Evolutionary conservation across 2,329 filamentous ascomycete genomes (phyloP).

Genomic region (Ophiocordyceps camponoti-floridani): DNA sequence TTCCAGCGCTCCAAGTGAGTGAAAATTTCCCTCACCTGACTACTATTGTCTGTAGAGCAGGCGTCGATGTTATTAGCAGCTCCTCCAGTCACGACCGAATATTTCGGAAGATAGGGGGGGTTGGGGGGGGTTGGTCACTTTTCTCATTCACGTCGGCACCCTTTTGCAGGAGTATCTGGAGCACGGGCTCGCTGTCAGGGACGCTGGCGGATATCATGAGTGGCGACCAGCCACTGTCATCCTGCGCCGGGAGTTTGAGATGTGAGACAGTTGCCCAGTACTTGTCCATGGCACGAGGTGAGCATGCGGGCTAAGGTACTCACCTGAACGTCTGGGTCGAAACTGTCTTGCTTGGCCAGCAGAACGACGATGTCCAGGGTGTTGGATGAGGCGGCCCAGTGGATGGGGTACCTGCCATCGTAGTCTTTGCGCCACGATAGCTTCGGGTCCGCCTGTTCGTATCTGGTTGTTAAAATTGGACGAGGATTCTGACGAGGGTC

Average conservation of each 20-base stretch:
- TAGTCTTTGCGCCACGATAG: constrained; percentile 57
- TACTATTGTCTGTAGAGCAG: constrained; percentile 35
- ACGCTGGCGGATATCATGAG: constrained; percentile 69
- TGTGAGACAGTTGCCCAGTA: not conserved
- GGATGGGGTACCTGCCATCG: constrained; percentile 76
- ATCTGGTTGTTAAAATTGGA: not conserved
- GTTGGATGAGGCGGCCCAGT: constrained; percentile 87
- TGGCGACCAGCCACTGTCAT: constrained; percentile 66
- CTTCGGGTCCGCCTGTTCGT: constrained; percentile 53
- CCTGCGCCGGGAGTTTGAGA: constrained; percentile 21
- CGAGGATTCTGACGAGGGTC: not conserved
- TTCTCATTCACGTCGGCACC: constrained; percentile 58
- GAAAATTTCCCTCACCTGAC: constrained; percentile 30
- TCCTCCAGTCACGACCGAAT: not conserved
- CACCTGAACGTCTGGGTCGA: constrained; percentile 72
- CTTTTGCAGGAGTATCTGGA: constrained; percentile 48
- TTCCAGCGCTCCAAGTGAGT: not conserved
- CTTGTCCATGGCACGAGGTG: not conserved
- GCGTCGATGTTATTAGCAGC: not conserved
- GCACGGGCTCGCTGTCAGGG: constrained; percentile 50
- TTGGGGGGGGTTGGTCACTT: constrained; percentile 24
- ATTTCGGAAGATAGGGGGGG: not conserved
- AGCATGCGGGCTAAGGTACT: not conserved
- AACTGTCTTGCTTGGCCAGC: constrained; percentile 50
- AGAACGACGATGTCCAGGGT: constrained; percentile 56